Percentiles rank a stretch among this genome's conserved stretches.
These are phyloP conservation scores for Candida tropicalis DNA, from an alignment of 1,139 yeast genomes.

Conservation along the genomic window DNA sequence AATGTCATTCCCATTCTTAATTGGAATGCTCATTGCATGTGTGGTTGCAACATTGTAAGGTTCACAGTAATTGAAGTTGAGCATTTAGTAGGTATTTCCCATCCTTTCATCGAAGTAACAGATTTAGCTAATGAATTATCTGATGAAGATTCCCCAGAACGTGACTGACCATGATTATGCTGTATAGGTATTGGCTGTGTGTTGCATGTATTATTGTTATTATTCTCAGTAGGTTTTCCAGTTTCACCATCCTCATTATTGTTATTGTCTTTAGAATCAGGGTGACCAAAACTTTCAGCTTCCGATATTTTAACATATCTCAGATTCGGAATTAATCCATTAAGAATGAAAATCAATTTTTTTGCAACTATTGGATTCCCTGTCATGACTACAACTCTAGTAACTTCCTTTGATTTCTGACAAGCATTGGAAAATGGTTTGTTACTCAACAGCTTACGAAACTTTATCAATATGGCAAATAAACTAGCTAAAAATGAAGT, in stretches of 20 bases:
- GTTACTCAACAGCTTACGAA: constrained; percentile 34
- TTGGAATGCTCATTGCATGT: constrained; percentile 14
- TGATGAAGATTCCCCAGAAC: constrained; percentile 16
- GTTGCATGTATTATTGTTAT: not conserved
- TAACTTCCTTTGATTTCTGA: constrained; percentile 29
- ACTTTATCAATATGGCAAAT: constrained; percentile 45
- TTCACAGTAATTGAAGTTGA: constrained; percentile 23
- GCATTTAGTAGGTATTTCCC: constrained; percentile 49
- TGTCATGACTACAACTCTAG: constrained; percentile 59
- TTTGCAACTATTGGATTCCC: constrained; percentile 65
- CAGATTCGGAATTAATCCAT: constrained; percentile 46
- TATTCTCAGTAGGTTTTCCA: not conserved
- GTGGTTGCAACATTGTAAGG: constrained; percentile 18
- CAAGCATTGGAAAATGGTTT: constrained; percentile 32
- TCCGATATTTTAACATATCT: constrained; percentile 12
- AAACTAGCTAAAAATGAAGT: constrained; percentile 45
- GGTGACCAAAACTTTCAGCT: not conserved
- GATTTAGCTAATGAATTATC: constrained; percentile 32
- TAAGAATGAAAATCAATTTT: constrained; percentile 55
- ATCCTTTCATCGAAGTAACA: constrained; percentile 36
- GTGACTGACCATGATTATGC: not conserved
- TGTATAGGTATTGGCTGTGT: constrained; percentile 1
- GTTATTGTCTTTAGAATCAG: not conserved
- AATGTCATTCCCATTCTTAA: constrained; percentile 10
- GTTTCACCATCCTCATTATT: not conserved